Base-by-base conservation (phyloP, 179 eudicot species). In the Gypsophila paniculata region DNA sequence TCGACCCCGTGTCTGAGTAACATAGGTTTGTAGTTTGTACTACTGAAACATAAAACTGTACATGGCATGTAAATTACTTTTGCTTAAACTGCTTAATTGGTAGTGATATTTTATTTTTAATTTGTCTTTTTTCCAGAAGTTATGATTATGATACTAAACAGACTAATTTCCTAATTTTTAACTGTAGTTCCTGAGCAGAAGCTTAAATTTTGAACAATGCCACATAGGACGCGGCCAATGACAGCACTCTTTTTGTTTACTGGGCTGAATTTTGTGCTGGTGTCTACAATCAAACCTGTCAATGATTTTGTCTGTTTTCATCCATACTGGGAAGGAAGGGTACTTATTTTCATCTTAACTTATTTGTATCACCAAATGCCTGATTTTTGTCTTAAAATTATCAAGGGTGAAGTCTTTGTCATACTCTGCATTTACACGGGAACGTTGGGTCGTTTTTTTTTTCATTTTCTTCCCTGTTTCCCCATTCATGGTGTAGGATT, bases 311-410 rank as follows among this genome's bases (percentile, higher is more conserved):
- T 80, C 70, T 72, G 83, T 72, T 80, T 76, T 42, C 83, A 76
- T 55, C 75, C 80, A 39, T 76, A 69, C 67, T 80, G 83, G 83
- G 80, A 76, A 80, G 55, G 80, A 80, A 72, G 83, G 75, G 80
- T 80, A 80, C 44, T 79, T 55, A 19, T 36, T 62, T 67, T 22
- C 69, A 8, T 49, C 58, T 17, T 38, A 6, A 49, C 15, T 59
- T 72, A 64, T 65, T 58, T 64, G 22, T 63, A 0, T 12, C 12
- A 39, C 54, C 39, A 34, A 46, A 2, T 61, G 68, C 58, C n/a
- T 49, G 39, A 18, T 55, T 57, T 70, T 58, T 36, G 21, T 34
- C 39, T 32, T 8, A 0, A 0, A 61, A 19, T 13, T 22, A 11
- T 23, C 57, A 23, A 57, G n/a, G 15, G 42, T 62, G 57, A 44